Base-by-base conservation (phyloP, 108 stramenopile genomes). In the Skeletonema potamos region DNA sequence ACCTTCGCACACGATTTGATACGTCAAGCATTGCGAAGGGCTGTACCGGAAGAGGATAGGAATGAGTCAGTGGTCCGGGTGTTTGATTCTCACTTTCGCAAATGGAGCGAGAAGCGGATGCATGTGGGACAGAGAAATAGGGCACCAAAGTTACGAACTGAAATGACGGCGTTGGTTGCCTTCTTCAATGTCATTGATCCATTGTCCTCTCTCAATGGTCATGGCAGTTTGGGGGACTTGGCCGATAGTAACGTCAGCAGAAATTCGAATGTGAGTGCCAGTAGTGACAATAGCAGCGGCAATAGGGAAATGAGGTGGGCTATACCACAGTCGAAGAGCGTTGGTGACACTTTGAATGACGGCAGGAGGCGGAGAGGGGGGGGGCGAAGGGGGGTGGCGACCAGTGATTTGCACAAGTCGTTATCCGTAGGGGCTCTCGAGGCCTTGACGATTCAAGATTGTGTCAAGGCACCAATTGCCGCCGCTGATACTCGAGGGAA, bases 41-140 rank as follows among this genome's bases (percentile, higher is more conserved):
- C 22, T 2, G 48, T 51, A n/a, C 22, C 48, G 7, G 48, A 51
- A 20, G 48, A 51, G 22, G 48, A 51, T 8, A 51, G 22, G 22
- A 22, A 51, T 51, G 48, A 51, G 4, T 51, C 22, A 51, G 22
- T 51, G 1, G 22, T 51, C 8, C 48, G 22, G 7, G 48, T 51
- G 48, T 51, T 51, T 51, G 22, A 51, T 51, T 51, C 48, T 22
- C 48, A 51, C 48, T 51, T 51, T 7, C 48, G 48, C 22, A 51
- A 51, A 51, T 51, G 48, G 48, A 51, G 22, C 5, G 48, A 51
- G 48, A 51, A 51, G 22, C 48, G 48, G 48, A 51, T 51, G 48
- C 48, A 51, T 51, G 48, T 51, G 48, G n/a, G 48, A 8, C 20
- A 22, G 48, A 20, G 48, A 6, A 22, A 51, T 24, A 51, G n/a